Evolutionary conservation across 495 filamentous ascomycete species (phyloP), one percentile per base, ranked within the genome.

Genomic region (Podospora didyma): DNA sequence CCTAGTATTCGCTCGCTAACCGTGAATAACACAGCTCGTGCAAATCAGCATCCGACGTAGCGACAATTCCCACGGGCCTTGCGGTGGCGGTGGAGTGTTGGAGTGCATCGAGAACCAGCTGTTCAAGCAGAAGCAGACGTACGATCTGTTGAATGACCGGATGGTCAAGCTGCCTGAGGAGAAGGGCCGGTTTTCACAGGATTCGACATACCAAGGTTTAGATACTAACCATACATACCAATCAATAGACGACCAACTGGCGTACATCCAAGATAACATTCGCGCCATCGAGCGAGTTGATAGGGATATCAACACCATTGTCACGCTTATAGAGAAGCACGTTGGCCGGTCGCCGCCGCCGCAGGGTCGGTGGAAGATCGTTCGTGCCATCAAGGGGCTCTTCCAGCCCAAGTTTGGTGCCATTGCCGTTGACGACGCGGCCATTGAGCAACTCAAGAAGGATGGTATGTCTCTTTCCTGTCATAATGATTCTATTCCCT

Each of bases 41-140:
- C 11, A 2, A 22, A 22, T 51, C 35, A 35, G 23, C 9, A 7
- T 46, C 2, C 22, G 31, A 37, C 28, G 21, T 19, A 12, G 28
- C 1, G 56, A 58, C 20, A 12, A 48, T 7, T 23, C 54, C 17
- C 59, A 62, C 26, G 7, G 11, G 5, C 19, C 7, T 20, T 60
- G 58, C 31, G 54, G 42, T 24, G 46, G 37, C 14, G 26, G 16
- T 7, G 54, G 49, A 37, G 41, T 54, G 14, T 23, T 62, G 16
- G 23, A 50, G 10, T 57, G 54, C 45, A 48, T 62, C 17, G 59
- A 62, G 37, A 51, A 46, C 50, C 46, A 51, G 50, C 50, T 62
- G 12, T 58, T 50, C 46, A 22, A 46, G 26, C 59, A 62, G 46
- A 62, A 57, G 28, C 21, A 35, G 11, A 23, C 24, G 10, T 51